A percentile compares a stretch with the other conserved stretches of the same genome.
Evolutionary conservation across 768 basidiomycete genomes (phyloP).

Genomic region (Tricholoma sp.): DNA sequence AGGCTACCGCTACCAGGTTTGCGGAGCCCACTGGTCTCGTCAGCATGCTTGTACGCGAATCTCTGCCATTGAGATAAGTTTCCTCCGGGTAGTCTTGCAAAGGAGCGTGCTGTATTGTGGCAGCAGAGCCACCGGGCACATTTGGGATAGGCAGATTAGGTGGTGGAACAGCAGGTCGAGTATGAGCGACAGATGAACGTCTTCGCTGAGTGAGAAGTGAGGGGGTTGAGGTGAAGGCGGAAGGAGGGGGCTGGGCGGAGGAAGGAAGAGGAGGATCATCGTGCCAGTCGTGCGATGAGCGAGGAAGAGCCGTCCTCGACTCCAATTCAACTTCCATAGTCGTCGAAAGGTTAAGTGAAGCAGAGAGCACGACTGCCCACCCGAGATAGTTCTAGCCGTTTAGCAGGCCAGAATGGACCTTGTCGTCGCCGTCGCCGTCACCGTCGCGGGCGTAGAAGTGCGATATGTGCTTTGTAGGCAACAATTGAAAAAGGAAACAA

Average conservation of each 20-base stretch:
- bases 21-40: slow-evolving; percentile 37
- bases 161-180: slow-evolving; percentile 65
- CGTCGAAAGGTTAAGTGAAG: background rate
- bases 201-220: slow-evolving; percentile 47
- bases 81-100: slow-evolving; percentile 20
- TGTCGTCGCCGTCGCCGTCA: slow-evolving; percentile 3
- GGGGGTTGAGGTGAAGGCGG: slow-evolving; percentile 20
- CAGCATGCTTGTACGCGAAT: slow-evolving; percentile 31
- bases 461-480: background rate
- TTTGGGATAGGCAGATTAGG: slow-evolving; percentile 72
- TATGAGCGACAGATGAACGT: slow-evolving; percentile 61
- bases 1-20: slow-evolving; percentile 52
- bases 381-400: background rate
- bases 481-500: slow-evolving; percentile 13
- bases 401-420: background rate
- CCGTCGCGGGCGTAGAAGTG: background rate
- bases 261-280: slow-evolving; percentile 25
- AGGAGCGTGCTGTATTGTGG: slow-evolving; percentile 15
- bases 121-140: slow-evolving; percentile 37
- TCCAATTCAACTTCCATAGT: slow-evolving; percentile 38
- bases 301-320: slow-evolving; percentile 25
- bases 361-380: background rate
- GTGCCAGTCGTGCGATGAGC: slow-evolving; percentile 30
- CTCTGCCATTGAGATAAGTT: slow-evolving; percentile 16
- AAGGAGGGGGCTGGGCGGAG: slow-evolving; percentile 24